Conservation (phyloP, 1,139 yeast genomes). For the Sugiyamaella xylanicola region DNA sequence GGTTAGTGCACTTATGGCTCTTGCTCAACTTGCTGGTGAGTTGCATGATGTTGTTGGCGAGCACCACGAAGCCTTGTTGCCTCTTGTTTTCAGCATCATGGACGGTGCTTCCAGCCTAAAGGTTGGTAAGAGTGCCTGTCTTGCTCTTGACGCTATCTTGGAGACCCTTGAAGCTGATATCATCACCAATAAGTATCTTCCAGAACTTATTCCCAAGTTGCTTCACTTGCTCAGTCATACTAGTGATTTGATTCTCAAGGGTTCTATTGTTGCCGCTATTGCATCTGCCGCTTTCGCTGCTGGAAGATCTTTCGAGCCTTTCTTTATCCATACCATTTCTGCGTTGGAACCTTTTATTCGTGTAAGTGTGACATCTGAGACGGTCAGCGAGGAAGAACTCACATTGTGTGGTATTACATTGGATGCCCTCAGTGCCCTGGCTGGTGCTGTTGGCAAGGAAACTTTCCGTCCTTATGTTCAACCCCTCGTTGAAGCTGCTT, state of each 20-base stretch:
- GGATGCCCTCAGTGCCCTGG: slow-evolving; percentile 93
- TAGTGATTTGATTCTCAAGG: slow-evolving; percentile 68
- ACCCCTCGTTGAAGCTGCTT: slow-evolving; percentile 88
- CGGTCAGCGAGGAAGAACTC: slow-evolving; percentile 41
- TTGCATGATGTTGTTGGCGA: slow-evolving; percentile 83
- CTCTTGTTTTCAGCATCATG: slow-evolving; percentile 82
- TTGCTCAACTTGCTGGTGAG: slow-evolving; percentile 77
- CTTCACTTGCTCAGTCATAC: slow-evolving; percentile 73
- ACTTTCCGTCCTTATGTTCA: slow-evolving; percentile 82
- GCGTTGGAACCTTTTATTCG: slow-evolving; percentile 79
- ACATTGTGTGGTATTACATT: slow-evolving; percentile 83
- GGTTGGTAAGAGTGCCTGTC: slow-evolving; percentile 88
- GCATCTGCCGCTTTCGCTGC: slow-evolving; percentile 97
- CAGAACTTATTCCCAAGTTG: slow-evolving; percentile 86
- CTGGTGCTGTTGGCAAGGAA: slow-evolving; percentile 93
- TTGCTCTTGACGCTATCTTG: slow-evolving; percentile 86
- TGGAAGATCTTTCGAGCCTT: slow-evolving; percentile 85
- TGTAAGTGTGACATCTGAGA: slow-evolving; percentile 41
- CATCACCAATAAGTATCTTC: slow-evolving; percentile 71
- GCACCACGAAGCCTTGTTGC: slow-evolving; percentile 78
- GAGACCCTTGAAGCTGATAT: slow-evolving; percentile 91
- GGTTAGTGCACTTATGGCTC: slow-evolving; percentile 82
- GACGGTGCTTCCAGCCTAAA: slow-evolving; percentile 82
- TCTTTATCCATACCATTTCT: slow-evolving; percentile 77
- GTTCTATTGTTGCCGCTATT: slow-evolving; percentile 91